phyloP scores from a whole-genome alignment of 257 asterid species.

The Penstemon eatonii region DNA sequence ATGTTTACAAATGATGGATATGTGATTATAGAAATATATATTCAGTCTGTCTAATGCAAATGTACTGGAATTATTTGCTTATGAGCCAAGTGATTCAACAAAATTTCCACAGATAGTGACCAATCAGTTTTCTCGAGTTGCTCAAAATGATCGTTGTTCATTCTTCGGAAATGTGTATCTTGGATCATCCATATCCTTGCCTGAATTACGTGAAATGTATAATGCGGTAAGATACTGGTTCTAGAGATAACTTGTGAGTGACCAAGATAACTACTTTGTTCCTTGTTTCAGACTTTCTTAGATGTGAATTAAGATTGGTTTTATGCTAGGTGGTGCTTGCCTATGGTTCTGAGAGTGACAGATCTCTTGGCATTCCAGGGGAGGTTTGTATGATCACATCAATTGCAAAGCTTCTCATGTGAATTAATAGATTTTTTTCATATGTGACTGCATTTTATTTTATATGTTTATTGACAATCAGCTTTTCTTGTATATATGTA shows the following conservation, averaged over 20 bases:
- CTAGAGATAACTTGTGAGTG: neutral
- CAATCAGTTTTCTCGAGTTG: constrained; percentile 83
- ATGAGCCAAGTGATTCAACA: constrained; percentile 42
- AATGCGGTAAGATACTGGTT: constrained; percentile 58
- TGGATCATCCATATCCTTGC: constrained; percentile 71
- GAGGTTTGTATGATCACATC: constrained; percentile 50
- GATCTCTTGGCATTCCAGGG: constrained; percentile 79
- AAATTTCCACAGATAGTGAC: constrained; percentile 66
- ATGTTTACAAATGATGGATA: constrained; percentile 13
- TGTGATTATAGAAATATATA: constrained; percentile 1
- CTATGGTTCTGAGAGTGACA: constrained; percentile 95
- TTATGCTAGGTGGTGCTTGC: constrained; percentile 79
- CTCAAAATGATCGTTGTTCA: constrained; percentile 69
- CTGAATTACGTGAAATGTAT: constrained; percentile 77
- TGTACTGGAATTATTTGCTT: constrained; percentile 23
- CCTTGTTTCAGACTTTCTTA: constrained; percentile 12
- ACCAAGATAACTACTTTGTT: neutral
- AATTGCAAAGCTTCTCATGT: neutral
- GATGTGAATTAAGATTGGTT: constrained; percentile 14
- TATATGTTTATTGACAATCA: neutral
- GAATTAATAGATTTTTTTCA: neutral
- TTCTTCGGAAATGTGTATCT: constrained; percentile 83
- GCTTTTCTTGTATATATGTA: constrained; percentile 16
- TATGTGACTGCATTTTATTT: constrained; percentile 16
- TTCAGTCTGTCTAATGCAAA: neutral